phyloP scores from a whole-genome alignment of 2,329 filamentous ascomycete genomes.

The Penicillium sp. region DNA sequence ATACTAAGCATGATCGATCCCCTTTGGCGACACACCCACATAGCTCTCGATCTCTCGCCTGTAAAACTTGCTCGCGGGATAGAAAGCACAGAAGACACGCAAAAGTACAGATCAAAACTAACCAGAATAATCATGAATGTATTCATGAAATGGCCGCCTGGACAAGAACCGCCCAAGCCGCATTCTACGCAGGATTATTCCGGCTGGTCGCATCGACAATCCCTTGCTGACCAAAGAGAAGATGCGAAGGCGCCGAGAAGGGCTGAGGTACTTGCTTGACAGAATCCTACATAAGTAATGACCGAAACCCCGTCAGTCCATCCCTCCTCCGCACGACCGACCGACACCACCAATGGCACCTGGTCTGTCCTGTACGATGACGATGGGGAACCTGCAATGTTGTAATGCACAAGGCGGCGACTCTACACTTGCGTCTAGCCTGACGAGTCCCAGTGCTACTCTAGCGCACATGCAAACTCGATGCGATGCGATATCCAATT shows the following conservation, averaged over 20 bases:
- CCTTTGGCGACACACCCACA: too few relatives aligned
- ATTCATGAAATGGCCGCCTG: background rate
- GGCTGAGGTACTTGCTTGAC: background rate
- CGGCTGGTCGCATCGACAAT: background rate
- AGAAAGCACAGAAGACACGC: background rate
- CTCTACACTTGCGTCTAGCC: conserved; percentile 22
- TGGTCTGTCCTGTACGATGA: background rate
- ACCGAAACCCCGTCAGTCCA: background rate
- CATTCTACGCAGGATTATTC: background rate
- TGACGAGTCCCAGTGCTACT: conserved; percentile 13
- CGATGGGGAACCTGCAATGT: conserved; percentile 18
- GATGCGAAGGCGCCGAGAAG: too few relatives aligned
- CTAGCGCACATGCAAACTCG: background rate
- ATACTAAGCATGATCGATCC: background rate
- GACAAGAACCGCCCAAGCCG: conserved; percentile 4
- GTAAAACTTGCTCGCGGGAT: background rate
- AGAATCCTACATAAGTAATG: background rate
- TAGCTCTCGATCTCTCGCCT: too few relatives aligned
- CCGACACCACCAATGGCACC: background rate
- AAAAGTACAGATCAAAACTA: background rate
- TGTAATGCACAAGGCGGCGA: conserved; percentile 10
- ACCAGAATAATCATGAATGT: background rate
- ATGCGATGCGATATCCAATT: background rate
- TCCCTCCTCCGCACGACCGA: background rate
- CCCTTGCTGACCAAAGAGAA: background rate